phyloP scores from a whole-genome alignment of 1,139 yeast species.

The Arxiozyma slooffiae region DNA sequence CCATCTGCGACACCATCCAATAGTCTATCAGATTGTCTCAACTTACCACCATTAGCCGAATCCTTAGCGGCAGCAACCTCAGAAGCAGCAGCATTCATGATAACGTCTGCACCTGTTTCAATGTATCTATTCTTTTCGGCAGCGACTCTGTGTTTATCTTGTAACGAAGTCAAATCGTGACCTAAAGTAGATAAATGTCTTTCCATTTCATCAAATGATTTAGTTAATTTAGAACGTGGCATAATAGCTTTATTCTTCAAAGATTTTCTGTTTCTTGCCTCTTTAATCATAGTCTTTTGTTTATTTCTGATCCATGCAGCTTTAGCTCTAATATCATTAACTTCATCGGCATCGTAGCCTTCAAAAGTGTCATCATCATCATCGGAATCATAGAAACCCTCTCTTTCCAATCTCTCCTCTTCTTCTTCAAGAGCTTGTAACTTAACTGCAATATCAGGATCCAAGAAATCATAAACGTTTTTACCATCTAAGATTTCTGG shows the following conservation, averaged over 20 bases:
- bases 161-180: conserved; percentile 65
- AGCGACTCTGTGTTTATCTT: conserved; percentile 39
- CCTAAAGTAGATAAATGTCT: conserved; percentile 83
- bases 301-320: conserved; percentile 94
- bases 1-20: conserved; percentile 81
- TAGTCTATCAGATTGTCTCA: conserved; percentile 68
- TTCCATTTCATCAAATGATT: conserved; percentile 73
- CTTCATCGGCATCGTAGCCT: conserved; percentile 59
- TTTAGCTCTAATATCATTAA: conserved; percentile 67
- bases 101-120: conserved; percentile 67
- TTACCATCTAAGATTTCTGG: conserved; percentile 95
- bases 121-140: conserved; percentile 35
- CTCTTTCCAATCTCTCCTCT: conserved; percentile 84
- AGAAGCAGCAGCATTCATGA: conserved; percentile 41
- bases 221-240: conserved; percentile 84
- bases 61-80: conserved; percentile 29
- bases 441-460: conserved; percentile 88
- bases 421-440: conserved; percentile 93
- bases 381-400: conserved; percentile 93
- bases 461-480: conserved; percentile 94
- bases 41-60: conserved; percentile 33
- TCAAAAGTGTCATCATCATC: conserved; percentile 73
- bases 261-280: conserved; percentile 78
- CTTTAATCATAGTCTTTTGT: conserved; percentile 86
- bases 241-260: conserved; percentile 80